A percentile compares a stretch with the other conserved stretches of the same genome.
phyloP scores from a whole-genome alignment of 2,329 filamentous ascomycete genomes.

The Beauveria bassiana region DNA sequence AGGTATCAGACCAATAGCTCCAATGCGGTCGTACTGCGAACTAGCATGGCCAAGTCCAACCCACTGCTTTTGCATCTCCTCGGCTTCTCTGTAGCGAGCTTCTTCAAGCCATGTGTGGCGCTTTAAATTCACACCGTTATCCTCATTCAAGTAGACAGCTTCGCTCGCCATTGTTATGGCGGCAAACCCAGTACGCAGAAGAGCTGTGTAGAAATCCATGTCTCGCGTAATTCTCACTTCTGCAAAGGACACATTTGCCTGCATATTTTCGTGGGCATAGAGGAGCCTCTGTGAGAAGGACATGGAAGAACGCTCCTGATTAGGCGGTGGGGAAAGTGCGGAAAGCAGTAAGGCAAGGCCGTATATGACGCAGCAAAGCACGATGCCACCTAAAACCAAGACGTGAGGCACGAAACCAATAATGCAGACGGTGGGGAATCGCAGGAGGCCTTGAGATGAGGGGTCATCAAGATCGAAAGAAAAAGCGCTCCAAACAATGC shows the following conservation, averaged over 20 bases:
- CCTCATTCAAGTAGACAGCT: slow-evolving; percentile 92
- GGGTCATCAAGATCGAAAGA: slow-evolving; percentile 55
- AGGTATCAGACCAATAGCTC: slow-evolving; percentile 48
- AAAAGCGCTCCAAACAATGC: slow-evolving; percentile 69
- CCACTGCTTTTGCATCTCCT: slow-evolving; percentile 48
- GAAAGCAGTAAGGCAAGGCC: slow-evolving; percentile 67
- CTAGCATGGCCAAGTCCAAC: slow-evolving; percentile 38
- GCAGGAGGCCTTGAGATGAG: slow-evolving; percentile 58
- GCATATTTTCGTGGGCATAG: slow-evolving; percentile 78
- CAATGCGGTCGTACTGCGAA: slow-evolving; percentile 43
- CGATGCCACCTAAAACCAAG: slow-evolving; percentile 73
- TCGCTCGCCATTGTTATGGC: slow-evolving; percentile 90
- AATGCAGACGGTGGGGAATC: slow-evolving; percentile 90
- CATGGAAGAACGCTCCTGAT: slow-evolving; percentile 22
- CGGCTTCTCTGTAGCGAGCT: slow-evolving; percentile 70
- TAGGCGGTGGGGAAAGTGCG: slow-evolving; percentile 35
- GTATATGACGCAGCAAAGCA: slow-evolving; percentile 71
- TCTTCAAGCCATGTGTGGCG: slow-evolving; percentile 87
- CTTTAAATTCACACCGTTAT: slow-evolving; percentile 64
- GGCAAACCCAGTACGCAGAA: slow-evolving; percentile 79
- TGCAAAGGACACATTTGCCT: slow-evolving; percentile 80
- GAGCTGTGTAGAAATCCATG: slow-evolving; percentile 92
- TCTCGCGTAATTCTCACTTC: slow-evolving; percentile 73
- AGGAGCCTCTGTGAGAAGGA: slow-evolving; percentile 53
- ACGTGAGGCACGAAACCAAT: slow-evolving; percentile 92